Conservation (phyloP, 148 eudicot species). For the Fallopia convolvulus region DNA sequence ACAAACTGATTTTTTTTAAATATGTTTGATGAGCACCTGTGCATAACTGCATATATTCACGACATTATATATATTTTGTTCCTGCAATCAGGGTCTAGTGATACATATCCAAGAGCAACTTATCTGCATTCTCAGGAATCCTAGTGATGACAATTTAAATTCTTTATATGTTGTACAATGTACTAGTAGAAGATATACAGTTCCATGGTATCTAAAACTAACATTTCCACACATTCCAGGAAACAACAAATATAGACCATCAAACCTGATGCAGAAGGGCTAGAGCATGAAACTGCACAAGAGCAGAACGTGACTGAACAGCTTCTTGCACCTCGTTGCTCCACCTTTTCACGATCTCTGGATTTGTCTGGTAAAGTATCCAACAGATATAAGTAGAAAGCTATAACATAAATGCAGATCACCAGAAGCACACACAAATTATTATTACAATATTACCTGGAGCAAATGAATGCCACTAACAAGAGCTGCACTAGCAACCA, state of each 20-base stretch:
- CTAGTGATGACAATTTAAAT: neutral
- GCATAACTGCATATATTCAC: neutral
- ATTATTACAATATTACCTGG: slow-evolving; percentile 56
- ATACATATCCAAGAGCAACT: neutral
- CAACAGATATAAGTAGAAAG: neutral
- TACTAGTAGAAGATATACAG: neutral
- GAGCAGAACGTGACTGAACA: slow-evolving; percentile 92
- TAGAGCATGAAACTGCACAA: slow-evolving; percentile 93
- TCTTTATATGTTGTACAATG: neutral
- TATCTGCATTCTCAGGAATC: neutral
- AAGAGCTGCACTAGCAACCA: slow-evolving; percentile 96
- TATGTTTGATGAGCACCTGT: neutral
- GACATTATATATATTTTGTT: neutral
- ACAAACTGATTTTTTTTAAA: neutral
- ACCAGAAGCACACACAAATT: neutral
- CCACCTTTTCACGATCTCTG: slow-evolving; percentile 95
- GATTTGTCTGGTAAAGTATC: slow-evolving; percentile 58
- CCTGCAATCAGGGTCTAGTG: neutral
- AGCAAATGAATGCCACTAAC: slow-evolving; percentile 90
- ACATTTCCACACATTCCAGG: neutral
- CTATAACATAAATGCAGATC: neutral
- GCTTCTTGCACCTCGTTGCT: slow-evolving; percentile 99
- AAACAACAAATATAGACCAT: neutral
- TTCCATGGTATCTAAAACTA: neutral
- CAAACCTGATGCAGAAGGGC: slow-evolving; percentile 88